Evolutionary conservation across 2,329 filamentous ascomycete species (phyloP).

Genomic region (Hypoxylon sp.): DNA sequence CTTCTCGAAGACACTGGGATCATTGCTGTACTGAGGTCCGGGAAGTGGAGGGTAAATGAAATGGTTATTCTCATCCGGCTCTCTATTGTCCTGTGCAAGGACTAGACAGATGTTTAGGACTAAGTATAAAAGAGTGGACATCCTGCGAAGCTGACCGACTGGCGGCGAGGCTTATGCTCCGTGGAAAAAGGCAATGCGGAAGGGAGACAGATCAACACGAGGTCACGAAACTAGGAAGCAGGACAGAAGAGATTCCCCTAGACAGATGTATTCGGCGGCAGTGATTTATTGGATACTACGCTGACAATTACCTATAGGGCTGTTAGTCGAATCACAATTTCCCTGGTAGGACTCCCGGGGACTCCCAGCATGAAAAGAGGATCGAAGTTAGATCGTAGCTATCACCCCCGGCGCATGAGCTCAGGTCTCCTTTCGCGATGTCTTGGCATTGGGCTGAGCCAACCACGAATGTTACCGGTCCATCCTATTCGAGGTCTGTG

Average conservation of each 20-base stretch:
- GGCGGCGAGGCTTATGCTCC: conserved; percentile 4
- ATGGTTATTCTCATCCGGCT: conserved; percentile 33
- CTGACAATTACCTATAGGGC: conserved; percentile 6
- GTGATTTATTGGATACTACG: conserved; percentile 11
- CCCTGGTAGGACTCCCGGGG: neutral
- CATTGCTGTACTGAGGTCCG: conserved; percentile 28
- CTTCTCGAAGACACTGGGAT: conserved; percentile 33
- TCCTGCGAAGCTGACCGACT: conserved; percentile 16
- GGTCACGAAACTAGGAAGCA: neutral
- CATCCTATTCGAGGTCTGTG: neutral
- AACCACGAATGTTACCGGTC: conserved; percentile 1
- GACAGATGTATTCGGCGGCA: conserved; percentile 1
- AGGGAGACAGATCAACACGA: conserved; percentile 7
- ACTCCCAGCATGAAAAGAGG: neutral
- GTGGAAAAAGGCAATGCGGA: conserved; percentile 13
- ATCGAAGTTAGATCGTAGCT: neutral
- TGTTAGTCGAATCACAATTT: conserved; percentile 7
- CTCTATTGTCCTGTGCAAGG: conserved; percentile 36
- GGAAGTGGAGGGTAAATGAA: conserved; percentile 40
- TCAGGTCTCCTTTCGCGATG: conserved; percentile 6
- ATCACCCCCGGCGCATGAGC: conserved; percentile 8
- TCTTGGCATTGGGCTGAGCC: conserved; percentile 15
- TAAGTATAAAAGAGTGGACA: conserved; percentile 26
- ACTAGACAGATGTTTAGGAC: conserved; percentile 26
- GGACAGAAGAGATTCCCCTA: neutral